A percentile compares a stretch with the other conserved stretches of the same genome.
These are phyloP conservation scores for Coemansia sp. DNA, from an alignment of 192 early-diverging fungal genomes.

Conservation along the genomic window DNA sequence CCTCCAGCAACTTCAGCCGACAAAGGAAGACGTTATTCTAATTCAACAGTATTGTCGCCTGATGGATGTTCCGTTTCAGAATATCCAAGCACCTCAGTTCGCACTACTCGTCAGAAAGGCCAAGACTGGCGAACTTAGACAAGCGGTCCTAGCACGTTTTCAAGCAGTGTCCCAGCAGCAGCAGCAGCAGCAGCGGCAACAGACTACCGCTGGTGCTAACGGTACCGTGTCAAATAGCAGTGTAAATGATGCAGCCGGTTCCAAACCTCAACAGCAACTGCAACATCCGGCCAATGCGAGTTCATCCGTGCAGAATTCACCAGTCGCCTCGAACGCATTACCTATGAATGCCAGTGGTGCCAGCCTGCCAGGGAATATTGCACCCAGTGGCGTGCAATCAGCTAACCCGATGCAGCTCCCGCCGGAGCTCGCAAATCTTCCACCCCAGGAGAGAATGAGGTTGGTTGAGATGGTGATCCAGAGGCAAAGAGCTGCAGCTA, in stretches of 20 bases:
- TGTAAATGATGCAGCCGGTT: neutral
- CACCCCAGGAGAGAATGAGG: conserved; percentile 20
- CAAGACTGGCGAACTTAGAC: conserved; percentile 33
- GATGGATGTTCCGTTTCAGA: conserved; percentile 15
- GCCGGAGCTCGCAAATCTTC: conserved; percentile 24
- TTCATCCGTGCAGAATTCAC: conserved; percentile 29
- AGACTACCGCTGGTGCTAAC: conserved; percentile 4
- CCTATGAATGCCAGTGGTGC: conserved; percentile 7
- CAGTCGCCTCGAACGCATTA: conserved; percentile 10
- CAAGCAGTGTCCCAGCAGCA: conserved; percentile 19
- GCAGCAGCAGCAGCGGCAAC: conserved; percentile 21
- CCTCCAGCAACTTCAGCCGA: conserved; percentile 25
- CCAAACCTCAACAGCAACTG: neutral
- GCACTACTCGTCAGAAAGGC: conserved; percentile 22
- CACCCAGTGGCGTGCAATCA: neutral
- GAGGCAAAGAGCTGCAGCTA: conserved; percentile 13
- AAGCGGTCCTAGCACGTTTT: conserved; percentile 11
- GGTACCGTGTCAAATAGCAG: conserved; percentile 1
- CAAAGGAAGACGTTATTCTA: conserved; percentile 31
- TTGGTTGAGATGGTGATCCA: conserved; percentile 29
- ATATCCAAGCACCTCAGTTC: conserved; percentile 22
- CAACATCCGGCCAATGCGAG: conserved; percentile 8
- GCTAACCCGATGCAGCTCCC: conserved; percentile 9
- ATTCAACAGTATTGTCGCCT: conserved; percentile 32
- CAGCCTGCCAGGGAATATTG: neutral